Percentiles rank a stretch among this genome's conserved stretches.
These are phyloP conservation scores for Dactylorhiza incarnata DNA, from an alignment of 106 monocot genomes.

Conservation along the genomic window DNA sequence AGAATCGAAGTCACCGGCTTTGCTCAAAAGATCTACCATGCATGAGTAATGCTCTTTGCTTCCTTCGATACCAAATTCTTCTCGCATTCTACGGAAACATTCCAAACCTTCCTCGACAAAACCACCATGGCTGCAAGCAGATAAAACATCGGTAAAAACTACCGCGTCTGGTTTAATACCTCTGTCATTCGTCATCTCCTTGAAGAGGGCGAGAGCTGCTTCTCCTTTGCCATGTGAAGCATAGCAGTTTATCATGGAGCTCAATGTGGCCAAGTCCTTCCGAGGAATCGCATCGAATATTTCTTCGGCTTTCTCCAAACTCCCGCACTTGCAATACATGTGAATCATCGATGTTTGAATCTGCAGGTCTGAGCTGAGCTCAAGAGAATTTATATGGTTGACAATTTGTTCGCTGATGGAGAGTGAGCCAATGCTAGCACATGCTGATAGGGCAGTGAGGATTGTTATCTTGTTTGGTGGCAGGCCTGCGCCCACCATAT, in stretches of 20 bases:
- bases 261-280: constrained; percentile 18
- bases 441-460: constrained; percentile 26
- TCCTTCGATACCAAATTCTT: constrained; percentile 29
- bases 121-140: constrained; percentile 37
- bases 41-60: constrained; percentile 36
- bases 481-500: constrained; percentile 9
- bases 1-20: constrained; percentile 21
- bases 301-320: constrained; percentile 17
- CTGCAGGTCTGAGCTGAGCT: constrained; percentile 17
- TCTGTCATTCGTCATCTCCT: constrained; percentile 21
- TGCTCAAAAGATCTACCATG: constrained; percentile 36
- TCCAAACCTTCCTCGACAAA: constrained; percentile 29
- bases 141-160: constrained; percentile 26
- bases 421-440: constrained; percentile 23
- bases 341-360: constrained; percentile 24
- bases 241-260: constrained; percentile 25
- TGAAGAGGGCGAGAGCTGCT: constrained; percentile 29
- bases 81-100: constrained; percentile 27
- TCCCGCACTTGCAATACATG: constrained; percentile 32
- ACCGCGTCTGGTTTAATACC: constrained; percentile 27
- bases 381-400: constrained; percentile 7
- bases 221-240: constrained; percentile 25
- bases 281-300: constrained; percentile 6
- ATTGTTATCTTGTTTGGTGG: constrained; percentile 32
- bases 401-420: constrained; percentile 14